These are phyloP conservation scores for Metschnikowia proteae DNA, from an alignment of 805 yeast species.

Conservation along the genomic window DNA sequence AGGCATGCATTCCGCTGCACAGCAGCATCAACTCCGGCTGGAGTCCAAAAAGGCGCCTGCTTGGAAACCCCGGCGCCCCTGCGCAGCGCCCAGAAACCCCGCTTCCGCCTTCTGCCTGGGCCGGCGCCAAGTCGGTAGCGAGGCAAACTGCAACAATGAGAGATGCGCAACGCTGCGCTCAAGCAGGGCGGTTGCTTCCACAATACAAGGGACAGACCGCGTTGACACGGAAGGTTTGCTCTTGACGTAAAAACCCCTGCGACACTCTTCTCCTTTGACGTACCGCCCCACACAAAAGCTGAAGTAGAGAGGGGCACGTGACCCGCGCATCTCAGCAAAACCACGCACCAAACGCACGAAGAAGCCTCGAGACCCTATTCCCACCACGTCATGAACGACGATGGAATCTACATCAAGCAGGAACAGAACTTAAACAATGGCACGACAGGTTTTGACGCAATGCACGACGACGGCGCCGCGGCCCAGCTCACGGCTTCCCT, in stretches of 20 bases:
- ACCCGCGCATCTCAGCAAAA: neutral
- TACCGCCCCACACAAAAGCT: neutral
- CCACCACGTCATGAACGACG: constrained; percentile 5
- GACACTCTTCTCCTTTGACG: neutral
- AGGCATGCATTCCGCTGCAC: no score
- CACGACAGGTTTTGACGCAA: neutral
- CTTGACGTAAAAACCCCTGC: no score
- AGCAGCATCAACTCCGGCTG: no score
- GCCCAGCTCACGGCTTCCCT: neutral
- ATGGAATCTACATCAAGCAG: constrained; percentile 4
- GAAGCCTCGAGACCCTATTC: neutral
- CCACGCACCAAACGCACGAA: neutral
- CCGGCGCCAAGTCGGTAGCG: neutral
- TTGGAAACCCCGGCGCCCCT: neutral
- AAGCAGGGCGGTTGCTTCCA: no score
- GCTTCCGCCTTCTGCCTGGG: neutral
- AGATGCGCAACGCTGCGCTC: no score
- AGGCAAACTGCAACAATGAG: neutral
- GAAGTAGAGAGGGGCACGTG: constrained; percentile 3
- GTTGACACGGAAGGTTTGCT: no score
- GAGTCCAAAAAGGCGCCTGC: no score
- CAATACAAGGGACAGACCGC: no score
- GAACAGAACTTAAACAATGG: neutral
- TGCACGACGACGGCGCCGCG: neutral
- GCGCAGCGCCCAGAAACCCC: neutral